Conservation (phyloP, 2,329 filamentous ascomycete species). For the Paraphoma sp. region DNA sequence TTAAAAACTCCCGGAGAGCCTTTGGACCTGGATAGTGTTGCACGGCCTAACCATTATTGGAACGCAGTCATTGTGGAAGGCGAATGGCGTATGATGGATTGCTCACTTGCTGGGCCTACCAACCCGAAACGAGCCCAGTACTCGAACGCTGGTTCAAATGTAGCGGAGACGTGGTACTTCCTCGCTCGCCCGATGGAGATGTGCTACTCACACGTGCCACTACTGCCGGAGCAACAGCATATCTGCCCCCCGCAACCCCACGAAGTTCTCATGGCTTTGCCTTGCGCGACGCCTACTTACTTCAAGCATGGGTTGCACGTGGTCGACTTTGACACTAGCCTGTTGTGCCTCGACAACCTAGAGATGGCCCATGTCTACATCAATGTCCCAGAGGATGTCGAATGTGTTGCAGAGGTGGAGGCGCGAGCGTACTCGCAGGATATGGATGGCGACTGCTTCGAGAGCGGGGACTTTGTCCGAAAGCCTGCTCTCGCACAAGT, state of each 20-base stretch:
- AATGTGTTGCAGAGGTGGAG: slow-evolving; percentile 91
- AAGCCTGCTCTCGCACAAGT: slow-evolving; percentile 90
- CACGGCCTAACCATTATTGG: slow-evolving; percentile 97
- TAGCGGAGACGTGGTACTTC: slow-evolving; percentile 92
- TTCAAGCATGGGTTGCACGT: slow-evolving; percentile 84
- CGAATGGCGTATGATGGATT: slow-evolving; percentile 97
- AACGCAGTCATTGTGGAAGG: slow-evolving; percentile 91
- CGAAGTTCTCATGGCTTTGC: slow-evolving; percentile 84
- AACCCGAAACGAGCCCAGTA: slow-evolving; percentile 82
- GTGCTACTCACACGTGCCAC: slow-evolving; percentile 94
- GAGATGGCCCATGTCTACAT: slow-evolving; percentile 93
- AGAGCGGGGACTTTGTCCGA: slow-evolving; percentile 83
- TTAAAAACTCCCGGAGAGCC: slow-evolving; percentile 86
- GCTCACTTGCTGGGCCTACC: slow-evolving; percentile 87
- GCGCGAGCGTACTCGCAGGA: slow-evolving; percentile 81
- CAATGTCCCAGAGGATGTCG: slow-evolving; percentile 85
- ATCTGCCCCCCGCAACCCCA: slow-evolving; percentile 87
- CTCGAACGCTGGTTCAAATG: slow-evolving; percentile 71
- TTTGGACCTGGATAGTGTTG: slow-evolving; percentile 76
- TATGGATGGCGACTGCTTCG: slow-evolving; percentile 88
- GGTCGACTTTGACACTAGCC: slow-evolving; percentile 87
- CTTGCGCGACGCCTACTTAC: slow-evolving; percentile 83
- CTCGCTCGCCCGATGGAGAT: slow-evolving; percentile 85
- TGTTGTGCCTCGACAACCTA: slow-evolving; percentile 84
- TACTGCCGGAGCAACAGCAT: slow-evolving; percentile 88